Percentiles rank a stretch among this genome's conserved stretches.
Evolutionary conservation across 2,329 filamentous ascomycete genomes (phyloP).

Genomic region (Cytospora schulzeri): DNA sequence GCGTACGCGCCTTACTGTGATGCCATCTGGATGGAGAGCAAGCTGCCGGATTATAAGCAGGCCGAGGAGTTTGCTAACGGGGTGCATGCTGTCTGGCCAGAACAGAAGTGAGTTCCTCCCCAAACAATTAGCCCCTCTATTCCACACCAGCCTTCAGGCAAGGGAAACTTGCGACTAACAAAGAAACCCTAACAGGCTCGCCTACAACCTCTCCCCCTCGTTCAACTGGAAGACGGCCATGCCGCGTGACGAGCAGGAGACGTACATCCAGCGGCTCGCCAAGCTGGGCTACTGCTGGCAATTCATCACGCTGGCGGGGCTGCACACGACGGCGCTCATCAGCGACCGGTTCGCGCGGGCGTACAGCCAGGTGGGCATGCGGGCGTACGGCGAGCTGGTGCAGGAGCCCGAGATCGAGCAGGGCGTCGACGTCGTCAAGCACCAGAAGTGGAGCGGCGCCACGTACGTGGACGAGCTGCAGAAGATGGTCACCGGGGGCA

Average conservation of each 20-base stretch:
- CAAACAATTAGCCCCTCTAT: too few relatives aligned
- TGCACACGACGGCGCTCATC: constrained; percentile 94
- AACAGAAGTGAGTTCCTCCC: constrained; percentile 76
- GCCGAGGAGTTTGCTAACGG: constrained; percentile 91
- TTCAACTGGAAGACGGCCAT: constrained; percentile 99
- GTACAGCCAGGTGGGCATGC: constrained; percentile 83
- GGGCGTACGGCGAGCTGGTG: constrained; percentile 93
- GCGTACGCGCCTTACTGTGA: constrained; percentile 93
- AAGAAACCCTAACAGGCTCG: constrained; percentile 76
- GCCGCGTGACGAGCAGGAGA: constrained; percentile 89
- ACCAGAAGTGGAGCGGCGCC: constrained; percentile 98
- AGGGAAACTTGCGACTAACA: too few relatives aligned
- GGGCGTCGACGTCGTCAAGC: constrained; percentile 91
- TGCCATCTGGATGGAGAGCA: constrained; percentile 99
- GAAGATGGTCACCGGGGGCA: constrained; percentile 95
- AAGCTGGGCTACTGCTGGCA: constrained; percentile 97
- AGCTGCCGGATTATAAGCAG: constrained; percentile 87
- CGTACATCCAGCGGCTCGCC: constrained; percentile 90
- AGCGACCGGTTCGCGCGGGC: constrained; percentile 84
- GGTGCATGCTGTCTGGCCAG: constrained; percentile 91
- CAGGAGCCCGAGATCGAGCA: constrained; percentile 96
- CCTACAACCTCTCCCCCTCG: constrained; percentile 96
- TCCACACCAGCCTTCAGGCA: background rate
- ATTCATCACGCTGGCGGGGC: constrained; percentile 97
- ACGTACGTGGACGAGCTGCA: constrained; percentile 92